Evolutionary conservation across 768 basidiomycete species (phyloP).

Genomic region (Podaxis carcinomalis): DNA sequence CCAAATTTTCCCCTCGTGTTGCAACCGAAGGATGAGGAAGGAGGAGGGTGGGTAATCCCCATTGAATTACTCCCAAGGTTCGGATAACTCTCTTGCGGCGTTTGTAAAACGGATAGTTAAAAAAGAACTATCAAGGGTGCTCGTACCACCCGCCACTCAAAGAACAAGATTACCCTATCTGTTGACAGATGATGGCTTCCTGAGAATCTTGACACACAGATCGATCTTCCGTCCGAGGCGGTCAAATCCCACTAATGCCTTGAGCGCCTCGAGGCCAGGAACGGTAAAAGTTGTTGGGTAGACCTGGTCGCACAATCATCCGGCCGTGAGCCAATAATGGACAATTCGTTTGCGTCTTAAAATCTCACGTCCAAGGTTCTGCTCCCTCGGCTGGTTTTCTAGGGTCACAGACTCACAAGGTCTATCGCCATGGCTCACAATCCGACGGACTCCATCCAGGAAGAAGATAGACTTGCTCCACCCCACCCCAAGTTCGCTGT

Average conservation of each 20-base stretch:
- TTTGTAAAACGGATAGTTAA: not conserved
- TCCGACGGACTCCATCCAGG: not conserved
- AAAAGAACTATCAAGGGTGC: too few relatives aligned
- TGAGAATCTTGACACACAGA: not conserved
- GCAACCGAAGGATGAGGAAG: not conserved
- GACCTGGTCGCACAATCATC: slow-evolving; percentile 19
- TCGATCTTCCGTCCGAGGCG: slow-evolving; percentile 14
- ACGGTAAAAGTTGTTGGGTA: slow-evolving; percentile 26
- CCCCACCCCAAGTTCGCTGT: slow-evolving; percentile 28
- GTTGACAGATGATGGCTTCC: slow-evolving; percentile 6
- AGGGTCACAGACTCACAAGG: slow-evolving; percentile 8
- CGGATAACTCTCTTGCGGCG: not conserved
- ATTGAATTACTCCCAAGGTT: not conserved
- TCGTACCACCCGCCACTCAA: not conserved
- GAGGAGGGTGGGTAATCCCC: too few relatives aligned
- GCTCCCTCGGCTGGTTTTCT: slow-evolving; percentile 15
- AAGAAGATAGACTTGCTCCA: slow-evolving; percentile 24
- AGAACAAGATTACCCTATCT: not conserved
- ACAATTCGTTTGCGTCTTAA: slow-evolving; percentile 21
- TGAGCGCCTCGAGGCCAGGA: slow-evolving; percentile 25
- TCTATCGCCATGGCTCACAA: not conserved
- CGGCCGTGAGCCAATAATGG: slow-evolving; percentile 21
- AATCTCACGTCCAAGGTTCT: slow-evolving; percentile 21
- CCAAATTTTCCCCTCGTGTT: not conserved
- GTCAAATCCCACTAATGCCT: slow-evolving; percentile 21